phyloP scores from a whole-genome alignment of 1,284 basidiomycete genomes.

The Leccinum huronense region DNA sequence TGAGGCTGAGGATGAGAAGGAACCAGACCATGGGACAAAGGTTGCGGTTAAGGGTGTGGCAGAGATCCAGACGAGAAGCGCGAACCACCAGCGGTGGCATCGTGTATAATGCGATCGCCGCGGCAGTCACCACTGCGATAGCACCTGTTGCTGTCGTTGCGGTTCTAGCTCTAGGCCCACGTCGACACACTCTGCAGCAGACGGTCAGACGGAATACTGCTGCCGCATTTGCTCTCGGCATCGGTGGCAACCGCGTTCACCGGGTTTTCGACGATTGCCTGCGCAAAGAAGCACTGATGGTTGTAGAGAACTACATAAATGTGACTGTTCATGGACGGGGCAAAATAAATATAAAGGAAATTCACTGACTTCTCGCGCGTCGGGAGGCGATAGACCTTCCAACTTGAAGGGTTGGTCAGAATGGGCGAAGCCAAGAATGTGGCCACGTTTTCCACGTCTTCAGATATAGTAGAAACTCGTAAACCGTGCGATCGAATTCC shows the following conservation, averaged over 20 bases:
- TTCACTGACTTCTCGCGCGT: constrained; percentile 56
- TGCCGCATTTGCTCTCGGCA: constrained; percentile 17
- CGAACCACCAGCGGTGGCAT: too few relatives aligned
- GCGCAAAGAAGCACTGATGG: constrained; percentile 67
- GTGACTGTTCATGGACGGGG: constrained; percentile 5
- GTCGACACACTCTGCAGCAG: too few relatives aligned
- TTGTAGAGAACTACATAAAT: constrained; percentile 60
- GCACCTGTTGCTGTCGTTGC: too few relatives aligned
- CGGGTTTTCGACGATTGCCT: constrained; percentile 64
- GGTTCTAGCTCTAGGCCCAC: too few relatives aligned
- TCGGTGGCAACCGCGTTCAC: constrained; percentile 34
- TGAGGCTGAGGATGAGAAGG: too few relatives aligned
- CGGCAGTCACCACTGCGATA: too few relatives aligned
- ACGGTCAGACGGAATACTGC: constrained; percentile 3
- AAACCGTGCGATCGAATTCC: constrained; percentile 68
- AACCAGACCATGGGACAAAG: too few relatives aligned
- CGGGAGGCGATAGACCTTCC: constrained; percentile 28
- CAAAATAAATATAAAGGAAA: constrained; percentile 12
- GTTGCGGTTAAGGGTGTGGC: too few relatives aligned
- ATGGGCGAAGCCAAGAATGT: constrained; percentile 20
- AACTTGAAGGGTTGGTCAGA: constrained; percentile 10
- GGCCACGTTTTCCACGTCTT: constrained; percentile 39
- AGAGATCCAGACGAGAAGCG: too few relatives aligned
- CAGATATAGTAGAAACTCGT: constrained; percentile 59
- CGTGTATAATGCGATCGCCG: too few relatives aligned